Conservation (phyloP, 2,329 filamentous ascomycete genomes). For the Colletotrichum sidae region DNA sequence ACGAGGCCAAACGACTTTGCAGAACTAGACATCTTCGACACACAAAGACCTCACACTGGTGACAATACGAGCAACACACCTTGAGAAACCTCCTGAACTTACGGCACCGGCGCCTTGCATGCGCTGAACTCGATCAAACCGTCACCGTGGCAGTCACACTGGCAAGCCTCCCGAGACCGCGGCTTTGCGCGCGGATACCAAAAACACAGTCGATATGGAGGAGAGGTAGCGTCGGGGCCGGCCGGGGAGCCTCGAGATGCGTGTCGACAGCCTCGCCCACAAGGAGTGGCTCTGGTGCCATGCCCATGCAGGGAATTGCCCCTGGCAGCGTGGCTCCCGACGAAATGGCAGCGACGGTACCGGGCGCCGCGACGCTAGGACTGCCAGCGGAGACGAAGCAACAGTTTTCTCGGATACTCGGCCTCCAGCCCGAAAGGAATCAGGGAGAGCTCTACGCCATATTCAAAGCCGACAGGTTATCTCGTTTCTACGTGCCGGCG, state of each 20-base stretch:
- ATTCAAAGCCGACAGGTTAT: conserved; percentile 37
- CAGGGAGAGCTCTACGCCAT: conserved; percentile 37
- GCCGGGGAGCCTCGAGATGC: conserved; percentile 52
- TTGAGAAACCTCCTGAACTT: neutral
- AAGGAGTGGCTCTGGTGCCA: conserved; percentile 36
- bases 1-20: neutral
- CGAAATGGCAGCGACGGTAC: conserved; percentile 41
- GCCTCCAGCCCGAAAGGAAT: conserved; percentile 31
- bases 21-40: too few relatives aligned
- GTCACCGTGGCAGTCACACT: conserved; percentile 40
- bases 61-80: neutral
- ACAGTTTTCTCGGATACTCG: conserved; percentile 30
- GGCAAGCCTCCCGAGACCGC: conserved; percentile 53
- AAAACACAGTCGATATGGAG: conserved; percentile 51
- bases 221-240: conserved; percentile 50
- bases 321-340: conserved; percentile 38
- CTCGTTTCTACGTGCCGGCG: conserved; percentile 50
- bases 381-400: conserved; percentile 9
- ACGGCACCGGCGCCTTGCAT: conserved; percentile 23
- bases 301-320: conserved; percentile 23
- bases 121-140: conserved; percentile 27
- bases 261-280: conserved; percentile 40
- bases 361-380: conserved; percentile 33
- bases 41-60: too few relatives aligned
- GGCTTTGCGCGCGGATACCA: conserved; percentile 57